Conservation (phyloP, 495 filamentous ascomycete species). For the Saxophila tyrrhenica region DNA sequence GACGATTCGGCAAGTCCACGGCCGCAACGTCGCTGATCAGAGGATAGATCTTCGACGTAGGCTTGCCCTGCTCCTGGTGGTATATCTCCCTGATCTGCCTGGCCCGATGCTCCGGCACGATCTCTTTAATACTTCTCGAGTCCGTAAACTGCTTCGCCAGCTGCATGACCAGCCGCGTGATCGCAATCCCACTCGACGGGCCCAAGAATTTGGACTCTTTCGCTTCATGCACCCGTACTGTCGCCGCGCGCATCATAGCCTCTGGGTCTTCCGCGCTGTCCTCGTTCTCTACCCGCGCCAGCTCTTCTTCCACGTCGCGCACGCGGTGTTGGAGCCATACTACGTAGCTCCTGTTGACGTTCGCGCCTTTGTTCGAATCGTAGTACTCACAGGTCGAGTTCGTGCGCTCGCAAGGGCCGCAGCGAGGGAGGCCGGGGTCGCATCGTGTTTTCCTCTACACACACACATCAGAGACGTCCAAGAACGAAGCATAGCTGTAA, state of each 20-base stretch:
- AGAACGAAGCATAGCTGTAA: neutral
- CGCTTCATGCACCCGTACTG: constrained; percentile 67
- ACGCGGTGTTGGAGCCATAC: constrained; percentile 76
- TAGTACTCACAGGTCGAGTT: constrained; percentile 86
- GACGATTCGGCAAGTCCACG: constrained; percentile 51
- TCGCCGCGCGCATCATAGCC: constrained; percentile 69
- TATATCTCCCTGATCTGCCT: constrained; percentile 48
- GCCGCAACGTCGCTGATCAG: constrained; percentile 67
- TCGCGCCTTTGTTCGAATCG: constrained; percentile 67
- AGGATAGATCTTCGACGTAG: constrained; percentile 61
- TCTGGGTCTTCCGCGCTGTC: constrained; percentile 59
- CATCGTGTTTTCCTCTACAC: constrained; percentile 82
- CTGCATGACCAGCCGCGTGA: constrained; percentile 88
- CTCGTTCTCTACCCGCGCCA: constrained; percentile 48
- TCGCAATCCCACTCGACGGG: constrained; percentile 84
- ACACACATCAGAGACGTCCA: neutral
- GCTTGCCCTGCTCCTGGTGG: constrained; percentile 44
- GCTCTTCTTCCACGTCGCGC: constrained; percentile 62
- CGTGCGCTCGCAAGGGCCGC: constrained; percentile 83
- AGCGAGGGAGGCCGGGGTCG: constrained; percentile 80
- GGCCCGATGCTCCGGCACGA: constrained; percentile 60
- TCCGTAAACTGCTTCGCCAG: constrained; percentile 81
- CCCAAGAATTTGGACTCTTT: constrained; percentile 84
- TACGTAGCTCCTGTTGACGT: constrained; percentile 75
- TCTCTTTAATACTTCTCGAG: constrained; percentile 72